Base-by-base conservation (phyloP, 345 rosid genomes). In the Gossypium australe region DNA sequence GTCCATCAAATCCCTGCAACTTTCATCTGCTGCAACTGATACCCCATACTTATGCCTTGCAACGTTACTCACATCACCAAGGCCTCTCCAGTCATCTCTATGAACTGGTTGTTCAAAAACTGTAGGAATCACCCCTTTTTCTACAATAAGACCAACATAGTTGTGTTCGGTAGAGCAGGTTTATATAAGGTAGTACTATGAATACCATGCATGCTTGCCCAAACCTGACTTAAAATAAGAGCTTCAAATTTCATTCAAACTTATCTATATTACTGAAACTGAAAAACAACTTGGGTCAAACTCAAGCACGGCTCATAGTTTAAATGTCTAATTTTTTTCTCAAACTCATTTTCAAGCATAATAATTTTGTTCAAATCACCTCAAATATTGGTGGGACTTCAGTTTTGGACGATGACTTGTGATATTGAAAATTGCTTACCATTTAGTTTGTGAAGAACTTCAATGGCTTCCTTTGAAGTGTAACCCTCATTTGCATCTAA, bases 101-200 rank as follows among this genome's bases (percentile, higher is more conserved):
- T 65, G 63, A 17, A 75, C 72, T 20, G 78, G 78, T 55, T 75
- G 78, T 27, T 55, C 72, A 75, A 75, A 75, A n/a, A 66, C 43
- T 11, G 67, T 3, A 9, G 72, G 78, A 41, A 41, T 11, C 5
- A 44, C 12, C 24, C 72, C 65, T 2, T 11, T 41, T 25, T 66
- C 78, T 66, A 66, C 65, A 55, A 22, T 52, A 14, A 74, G 13
- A 67, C 25, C 34, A 25, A 55, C 12, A 18, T 3, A 3, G 3
- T 3, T 57, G 18, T 34, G 41, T 5, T 34, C 38, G 29, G 41
- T 34, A 6, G 41, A 34, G 41, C 41, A 34, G 7, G 41, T 5
- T 5, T 5, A 5, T 5, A 34, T 34, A 34, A 1, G 0, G 41
- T 34, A 34, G 1, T 34, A 34, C 41, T 1, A 34, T 34, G 7